Base-by-base conservation (phyloP, 1,139 yeast species). In the Candida sanyaensis region DNA sequence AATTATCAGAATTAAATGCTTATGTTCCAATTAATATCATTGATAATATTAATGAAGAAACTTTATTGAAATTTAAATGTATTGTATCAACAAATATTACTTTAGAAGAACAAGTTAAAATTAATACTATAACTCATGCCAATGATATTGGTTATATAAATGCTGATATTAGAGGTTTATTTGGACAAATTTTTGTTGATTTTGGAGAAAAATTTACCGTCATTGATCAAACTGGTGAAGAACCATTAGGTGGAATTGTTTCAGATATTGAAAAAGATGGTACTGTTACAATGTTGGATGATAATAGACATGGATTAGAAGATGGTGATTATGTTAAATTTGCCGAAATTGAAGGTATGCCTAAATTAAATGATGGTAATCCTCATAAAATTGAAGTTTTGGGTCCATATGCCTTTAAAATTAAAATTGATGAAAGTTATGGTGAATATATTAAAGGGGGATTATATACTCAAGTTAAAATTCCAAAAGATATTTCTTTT, bases 321-420 rank as follows among this genome's bases (percentile, higher is more conserved):
- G 97, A 90, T 65, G 98, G 97, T 17, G 88, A 88, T 60, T 88
- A 73, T 63, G 97, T 93, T 47, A 88, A 86, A 63, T 92, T 92
- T 61, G 65, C 88, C n/a, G 98, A 92, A 67, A 84, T 92, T 32
- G 81, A 85, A 58, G 97, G 97, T 24, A 75, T 80, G 69, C 75
- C 71, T 3, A 71, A 71, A 54, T 73, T 93, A 53, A 89, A 88
- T 62, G 85, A 84, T 50, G 96, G 90, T 6, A 70, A 78, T 46
- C 82, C 93, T 2, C 83, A 78, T 62, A 86, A 86, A 59, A 80
- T 93, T 48, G 88, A 85, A 64, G 97, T 91, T 1, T 77, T 88
- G 55, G 99, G 99, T 7, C 99, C 99, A 17, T 92, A 83, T 63
- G 96, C 98, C 4, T 93, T 88, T 74, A 84, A 82, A 61, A 82